Base-by-base conservation (phyloP, 805 yeast species). In the Metschnikowia aberdeeniae region DNA sequence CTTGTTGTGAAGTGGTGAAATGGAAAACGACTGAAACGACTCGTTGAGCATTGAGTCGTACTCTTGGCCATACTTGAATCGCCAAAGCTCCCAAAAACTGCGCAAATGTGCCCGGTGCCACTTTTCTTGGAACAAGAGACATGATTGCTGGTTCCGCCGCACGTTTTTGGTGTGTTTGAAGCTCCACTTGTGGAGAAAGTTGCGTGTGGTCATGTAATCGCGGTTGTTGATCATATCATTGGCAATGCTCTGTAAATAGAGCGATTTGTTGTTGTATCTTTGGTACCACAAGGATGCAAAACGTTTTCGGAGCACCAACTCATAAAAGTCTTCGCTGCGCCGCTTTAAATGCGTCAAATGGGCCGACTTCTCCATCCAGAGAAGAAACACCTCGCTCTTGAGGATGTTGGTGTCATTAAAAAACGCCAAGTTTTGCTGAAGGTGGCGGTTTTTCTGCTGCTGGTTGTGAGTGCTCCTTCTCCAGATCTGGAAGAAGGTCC, bases 61-160 rank as follows among this genome's bases (percentile, higher is more conserved):
- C 24, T 44, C 40, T 37, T 57, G 55, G 35, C 49, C 47, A 2
- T 53, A 37, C 43, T 67, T 69, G 40, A 57, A 60, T 4, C 57
- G 14, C 76, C 76, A 71, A 11, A 71, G 51, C 32, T 68, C 72
- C 46, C 70, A 66, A 10, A 70, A 58, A 0, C 68, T 53, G 30
- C 56, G 55, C 40, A 59, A 31, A 28, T 60, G 56, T 8, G 61
- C 52, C 5, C 50, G 39, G 35, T 67, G 61, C 69, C 68, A 67
- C 43, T 68, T 58, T 20, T 58, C 61, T 5, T 58, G 44, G 44
- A 70, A 69, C 34, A 62, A 48, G 3, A 61, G 66, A 51, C 68
- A 66, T 10, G 64, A 64, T 40, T 66, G 70, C 37, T 65, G 59
- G 43, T 68, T 65, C 17, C 72, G 53, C n/a, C 57, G 49, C 11